Conservation (phyloP, 2,329 filamentous ascomycete genomes). For the Talaromyces sp. region DNA sequence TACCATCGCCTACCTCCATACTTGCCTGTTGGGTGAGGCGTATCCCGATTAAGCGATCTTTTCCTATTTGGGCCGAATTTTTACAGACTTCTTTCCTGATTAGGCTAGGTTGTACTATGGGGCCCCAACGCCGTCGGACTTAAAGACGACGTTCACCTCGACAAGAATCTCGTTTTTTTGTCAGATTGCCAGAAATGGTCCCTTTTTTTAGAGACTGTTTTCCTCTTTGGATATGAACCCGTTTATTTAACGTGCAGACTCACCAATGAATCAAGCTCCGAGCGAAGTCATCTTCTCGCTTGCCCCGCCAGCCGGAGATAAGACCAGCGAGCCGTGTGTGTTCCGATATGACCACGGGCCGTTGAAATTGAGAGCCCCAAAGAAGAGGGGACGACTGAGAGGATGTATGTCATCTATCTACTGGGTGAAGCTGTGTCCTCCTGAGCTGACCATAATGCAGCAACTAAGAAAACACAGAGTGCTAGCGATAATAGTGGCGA, state of each 20-base stretch:
- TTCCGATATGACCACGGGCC: conserved; percentile 6
- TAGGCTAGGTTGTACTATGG: not conserved
- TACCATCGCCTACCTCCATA: not conserved
- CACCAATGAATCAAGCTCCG: not conserved
- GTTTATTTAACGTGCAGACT: not conserved
- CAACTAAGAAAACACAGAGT: not conserved
- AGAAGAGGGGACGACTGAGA: not conserved
- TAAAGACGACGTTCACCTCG: not conserved
- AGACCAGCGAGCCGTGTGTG: not conserved
- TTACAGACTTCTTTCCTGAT: not conserved
- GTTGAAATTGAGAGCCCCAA: not conserved
- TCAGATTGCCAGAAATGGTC: not conserved
- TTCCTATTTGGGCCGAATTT: not conserved
- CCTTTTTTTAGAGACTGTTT: not conserved
- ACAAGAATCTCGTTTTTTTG: not conserved
- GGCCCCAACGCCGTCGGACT: not conserved
- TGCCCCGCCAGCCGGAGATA: not conserved
- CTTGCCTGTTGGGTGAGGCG: not conserved
- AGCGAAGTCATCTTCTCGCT: conserved; percentile 5
- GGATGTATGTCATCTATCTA: not conserved
- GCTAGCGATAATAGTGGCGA: not conserved
- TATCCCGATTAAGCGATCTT: not conserved
- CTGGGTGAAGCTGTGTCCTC: not conserved
- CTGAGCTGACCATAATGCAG: not conserved
- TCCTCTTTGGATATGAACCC: not conserved